These are phyloP conservation scores for Stagonosporopsis rhizophila DNA, from an alignment of 2,329 filamentous ascomycete genomes.

Conservation along the genomic window DNA sequence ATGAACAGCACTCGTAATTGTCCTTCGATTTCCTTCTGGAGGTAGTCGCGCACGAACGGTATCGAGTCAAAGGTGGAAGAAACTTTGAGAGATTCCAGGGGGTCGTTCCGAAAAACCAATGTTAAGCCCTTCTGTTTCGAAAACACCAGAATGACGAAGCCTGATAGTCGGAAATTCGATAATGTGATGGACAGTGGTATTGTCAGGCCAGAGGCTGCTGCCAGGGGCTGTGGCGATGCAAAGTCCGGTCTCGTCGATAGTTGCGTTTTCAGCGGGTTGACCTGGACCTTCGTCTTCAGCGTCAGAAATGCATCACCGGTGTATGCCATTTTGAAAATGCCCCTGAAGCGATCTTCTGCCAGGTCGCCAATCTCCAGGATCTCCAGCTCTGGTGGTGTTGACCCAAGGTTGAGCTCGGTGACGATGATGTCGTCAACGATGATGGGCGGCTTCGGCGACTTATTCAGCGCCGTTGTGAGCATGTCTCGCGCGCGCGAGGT, in stretches of 20 bases:
- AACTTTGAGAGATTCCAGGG: constrained; percentile 95
- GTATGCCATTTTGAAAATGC: constrained; percentile 99
- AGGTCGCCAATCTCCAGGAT: constrained; percentile 97
- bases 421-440: constrained; percentile 99
- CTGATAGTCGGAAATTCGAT: constrained; percentile 93
- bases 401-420: constrained; percentile 95
- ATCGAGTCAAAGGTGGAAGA: constrained; percentile 99
- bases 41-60: constrained; percentile 94
- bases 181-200: constrained; percentile 98
- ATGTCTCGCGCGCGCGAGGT: constrained; percentile 91
- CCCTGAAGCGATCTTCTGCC: constrained; percentile 94
- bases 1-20: constrained; percentile 94
- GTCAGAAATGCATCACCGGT: constrained; percentile 94
- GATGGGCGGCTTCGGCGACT: constrained; percentile 95
- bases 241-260: constrained; percentile 89
- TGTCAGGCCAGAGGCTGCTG: constrained; percentile 88
- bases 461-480: constrained; percentile 93
- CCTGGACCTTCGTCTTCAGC: constrained; percentile 93
- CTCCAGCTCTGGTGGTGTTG: constrained; percentile 91
- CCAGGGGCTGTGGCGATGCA: constrained; percentile 89
- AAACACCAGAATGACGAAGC: constrained; percentile 97
- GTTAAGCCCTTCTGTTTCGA: constrained; percentile 97
- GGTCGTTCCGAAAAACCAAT: constrained; percentile 96
- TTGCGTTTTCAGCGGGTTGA: constrained; percentile 96
- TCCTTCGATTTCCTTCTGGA: constrained; percentile 94